A percentile compares a stretch with the other conserved stretches of the same genome.
Conservation (phyloP, 768 basidiomycete species). For the Cystobasidium tubakii region DNA sequence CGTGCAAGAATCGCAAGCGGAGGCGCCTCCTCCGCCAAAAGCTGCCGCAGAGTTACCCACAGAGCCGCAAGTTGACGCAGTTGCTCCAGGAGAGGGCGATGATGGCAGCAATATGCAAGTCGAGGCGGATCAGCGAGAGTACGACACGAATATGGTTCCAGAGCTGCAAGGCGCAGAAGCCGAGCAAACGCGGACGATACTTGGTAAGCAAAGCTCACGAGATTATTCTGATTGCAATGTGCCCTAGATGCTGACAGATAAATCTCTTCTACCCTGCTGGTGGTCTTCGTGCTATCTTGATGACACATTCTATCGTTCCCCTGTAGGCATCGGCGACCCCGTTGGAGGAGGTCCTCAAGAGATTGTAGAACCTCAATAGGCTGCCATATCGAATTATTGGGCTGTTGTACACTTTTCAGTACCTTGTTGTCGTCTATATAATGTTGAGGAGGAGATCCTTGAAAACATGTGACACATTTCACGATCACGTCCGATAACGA, state of each 20-base stretch:
- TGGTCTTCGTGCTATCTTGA: no score
- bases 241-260: no score
- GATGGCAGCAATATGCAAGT: conserved; percentile 5
- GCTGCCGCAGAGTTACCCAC: background rate
- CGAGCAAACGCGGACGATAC: background rate
- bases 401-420: background rate
- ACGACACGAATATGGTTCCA: conserved; percentile 17
- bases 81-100: conserved; percentile 13
- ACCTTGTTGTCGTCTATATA: background rate
- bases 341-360: conserved; percentile 23
- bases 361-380: background rate
- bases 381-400: no score
- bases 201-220: conserved; percentile 18
- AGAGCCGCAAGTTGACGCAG: background rate
- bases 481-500: no score
- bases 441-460: background rate
- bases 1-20: background rate
- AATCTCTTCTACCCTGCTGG: no score
- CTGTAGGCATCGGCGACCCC: conserved; percentile 23
- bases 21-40: background rate
- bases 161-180: conserved; percentile 25
- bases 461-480: no score
- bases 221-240: no score
- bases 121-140: conserved; percentile 24
- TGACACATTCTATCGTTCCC: no score